Evolutionary conservation across 2,329 filamentous ascomycete species (phyloP), one percentile per base, ranked within the genome.

Genomic region (Botrytis tulipae): DNA sequence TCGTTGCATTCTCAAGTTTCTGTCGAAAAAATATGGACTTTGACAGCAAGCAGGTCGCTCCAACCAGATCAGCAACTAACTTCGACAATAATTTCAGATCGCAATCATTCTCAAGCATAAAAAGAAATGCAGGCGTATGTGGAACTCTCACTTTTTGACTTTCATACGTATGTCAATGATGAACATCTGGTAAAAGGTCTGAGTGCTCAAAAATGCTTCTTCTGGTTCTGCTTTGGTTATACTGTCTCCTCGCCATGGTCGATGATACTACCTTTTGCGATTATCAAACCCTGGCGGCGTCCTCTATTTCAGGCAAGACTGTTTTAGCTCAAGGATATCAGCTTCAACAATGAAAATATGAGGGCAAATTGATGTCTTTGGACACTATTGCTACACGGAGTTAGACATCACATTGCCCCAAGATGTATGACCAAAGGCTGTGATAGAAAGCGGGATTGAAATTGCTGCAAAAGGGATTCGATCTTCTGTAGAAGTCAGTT

Each of bases 181-280:
- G 87, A 85, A 80, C 75, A 80, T 82, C 79, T 88, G 88, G 88
- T 90, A 90, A 90, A 90, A 90, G 88, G 88, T 88, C 88, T 84
- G 87, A 90, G 85, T 82, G 82, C 83, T 82, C 79, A 80, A 82
- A 75, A 75, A 75, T 66, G 74, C 77, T 80, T 79, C 82, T 81
- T 81, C 85, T 84, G 87, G 86, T 87, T 83, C 81, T 81, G 80
- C 79, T 79, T 79, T 78, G 77, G 65, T 61, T 71, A 68, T 66
- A 71, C 62, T 67, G 54, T 73, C 35, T 73, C 51, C 61, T 54
- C 51, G 72, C 73, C 32, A 70, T 71, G 70, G 74, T 71, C 78
- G 71, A 80, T 75, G 79, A 80, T 67, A 66, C 76, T 78, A 74
- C 70, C 69, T 75, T 73, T 63, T 67, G 70, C 68, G 59, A 46